phyloP scores from a whole-genome alignment of 495 filamentous ascomycete genomes.

The Neurospora sp. region DNA sequence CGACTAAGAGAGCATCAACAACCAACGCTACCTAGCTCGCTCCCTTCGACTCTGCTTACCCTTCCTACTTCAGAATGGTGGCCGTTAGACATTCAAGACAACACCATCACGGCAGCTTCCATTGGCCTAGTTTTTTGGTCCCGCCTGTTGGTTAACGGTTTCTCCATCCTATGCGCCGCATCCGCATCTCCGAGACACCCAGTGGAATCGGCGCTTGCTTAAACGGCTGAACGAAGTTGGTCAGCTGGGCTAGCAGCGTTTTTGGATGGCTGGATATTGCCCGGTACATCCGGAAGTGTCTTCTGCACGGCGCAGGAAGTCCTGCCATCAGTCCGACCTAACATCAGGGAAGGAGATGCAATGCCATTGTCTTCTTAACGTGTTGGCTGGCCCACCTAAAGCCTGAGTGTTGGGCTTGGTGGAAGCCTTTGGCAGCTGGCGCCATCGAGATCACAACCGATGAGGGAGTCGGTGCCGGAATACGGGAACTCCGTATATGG shows the following conservation, averaged over 20 bases:
- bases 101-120: neutral
- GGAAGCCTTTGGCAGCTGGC: neutral
- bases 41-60: neutral
- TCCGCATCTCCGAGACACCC: neutral
- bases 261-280: neutral
- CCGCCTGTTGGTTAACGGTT: neutral
- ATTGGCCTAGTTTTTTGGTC: conserved; percentile 2
- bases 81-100: conserved; percentile 6
- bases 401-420: neutral
- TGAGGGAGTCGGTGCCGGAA: neutral
- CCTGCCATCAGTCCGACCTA: neutral
- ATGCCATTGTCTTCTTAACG: neutral
- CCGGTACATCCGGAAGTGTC: neutral
- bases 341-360: neutral
- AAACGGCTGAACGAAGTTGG: neutral
- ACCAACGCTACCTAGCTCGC: neutral
- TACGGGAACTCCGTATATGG: neutral
- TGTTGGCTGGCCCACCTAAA: neutral
- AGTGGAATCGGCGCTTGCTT: neutral
- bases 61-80: conserved; percentile 1
- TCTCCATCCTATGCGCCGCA: neutral
- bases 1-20: neutral
- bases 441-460: neutral
- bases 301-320: neutral
- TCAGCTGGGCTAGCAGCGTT: neutral